Conservation (phyloP, 441 rosid genomes). For the Croton laevigatus region DNA sequence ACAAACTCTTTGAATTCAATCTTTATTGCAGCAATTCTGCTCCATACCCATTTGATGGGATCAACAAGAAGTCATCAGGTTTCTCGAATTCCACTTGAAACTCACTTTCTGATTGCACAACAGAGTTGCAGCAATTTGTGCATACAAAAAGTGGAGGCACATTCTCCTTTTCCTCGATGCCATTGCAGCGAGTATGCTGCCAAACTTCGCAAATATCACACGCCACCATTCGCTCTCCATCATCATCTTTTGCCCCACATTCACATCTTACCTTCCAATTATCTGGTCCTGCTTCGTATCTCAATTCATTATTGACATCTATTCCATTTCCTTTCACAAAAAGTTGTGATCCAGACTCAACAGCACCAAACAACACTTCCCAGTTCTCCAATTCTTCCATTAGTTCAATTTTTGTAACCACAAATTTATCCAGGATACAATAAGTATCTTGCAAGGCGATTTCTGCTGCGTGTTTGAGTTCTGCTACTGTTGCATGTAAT, state of each 20-base stretch:
- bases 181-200: conserved; percentile 88
- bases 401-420: conserved; percentile 47
- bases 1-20: neutral
- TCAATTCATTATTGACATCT: conserved; percentile 37
- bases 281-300: conserved; percentile 64
- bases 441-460: conserved; percentile 67
- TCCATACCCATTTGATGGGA: conserved; percentile 25
- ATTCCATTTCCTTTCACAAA: conserved; percentile 52
- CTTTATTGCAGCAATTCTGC: conserved; percentile 19
- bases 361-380: conserved; percentile 49
- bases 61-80: conserved; percentile 31
- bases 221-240: conserved; percentile 88
- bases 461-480: conserved; percentile 63
- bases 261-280: conserved; percentile 76
- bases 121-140: conserved; percentile 54
- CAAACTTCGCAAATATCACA: conserved; percentile 86
- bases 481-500: conserved; percentile 57
- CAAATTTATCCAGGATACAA: conserved; percentile 50
- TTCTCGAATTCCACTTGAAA: conserved; percentile 28
- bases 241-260: conserved; percentile 82
- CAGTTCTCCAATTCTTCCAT: conserved; percentile 43
- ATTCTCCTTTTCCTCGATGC: conserved; percentile 56
- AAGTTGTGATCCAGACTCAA: conserved; percentile 54
- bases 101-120: conserved; percentile 36
- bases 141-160: conserved; percentile 80